These are phyloP conservation scores for Quercus dentata DNA, from an alignment of 306 rosid genomes.

Conservation along the genomic window DNA sequence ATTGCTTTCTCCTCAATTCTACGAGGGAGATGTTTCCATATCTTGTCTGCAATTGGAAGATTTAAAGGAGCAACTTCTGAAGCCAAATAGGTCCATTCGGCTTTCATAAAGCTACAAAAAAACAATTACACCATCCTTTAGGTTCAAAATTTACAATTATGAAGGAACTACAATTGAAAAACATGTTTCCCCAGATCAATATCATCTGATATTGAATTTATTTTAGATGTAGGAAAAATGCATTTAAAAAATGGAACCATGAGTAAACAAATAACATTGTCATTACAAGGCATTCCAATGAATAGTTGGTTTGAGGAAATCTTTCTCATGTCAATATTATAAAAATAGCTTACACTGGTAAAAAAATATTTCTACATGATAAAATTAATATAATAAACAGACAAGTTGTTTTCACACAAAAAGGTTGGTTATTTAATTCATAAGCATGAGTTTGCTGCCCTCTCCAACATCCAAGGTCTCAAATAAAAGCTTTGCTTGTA, in stretches of 20 bases:
- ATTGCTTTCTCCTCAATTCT: conserved; percentile 57
- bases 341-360: not conserved
- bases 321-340: not conserved
- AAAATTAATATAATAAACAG: not conserved
- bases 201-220: conserved; percentile 5
- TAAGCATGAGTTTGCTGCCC: not conserved
- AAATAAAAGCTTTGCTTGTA: not conserved
- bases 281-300: not conserved
- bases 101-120: conserved; percentile 61
- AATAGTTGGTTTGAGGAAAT: not conserved
- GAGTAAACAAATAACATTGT: not conserved
- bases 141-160: conserved; percentile 9
- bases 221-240: not conserved
- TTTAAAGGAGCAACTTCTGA: conserved; percentile 40
- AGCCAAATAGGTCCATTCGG: conserved; percentile 68
- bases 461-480: not conserved
- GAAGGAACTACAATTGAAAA: not conserved
- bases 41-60: conserved; percentile 55
- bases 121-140: conserved; percentile 28
- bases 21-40: conserved; percentile 73
- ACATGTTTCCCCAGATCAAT: not conserved
- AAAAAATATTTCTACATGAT: not conserved
- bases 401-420: not conserved
- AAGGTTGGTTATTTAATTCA: not conserved
- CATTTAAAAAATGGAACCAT: not conserved